These are phyloP conservation scores for Lagenidium sp. DNA, from an alignment of 352 stramenopile species.

Conservation along the genomic window DNA sequence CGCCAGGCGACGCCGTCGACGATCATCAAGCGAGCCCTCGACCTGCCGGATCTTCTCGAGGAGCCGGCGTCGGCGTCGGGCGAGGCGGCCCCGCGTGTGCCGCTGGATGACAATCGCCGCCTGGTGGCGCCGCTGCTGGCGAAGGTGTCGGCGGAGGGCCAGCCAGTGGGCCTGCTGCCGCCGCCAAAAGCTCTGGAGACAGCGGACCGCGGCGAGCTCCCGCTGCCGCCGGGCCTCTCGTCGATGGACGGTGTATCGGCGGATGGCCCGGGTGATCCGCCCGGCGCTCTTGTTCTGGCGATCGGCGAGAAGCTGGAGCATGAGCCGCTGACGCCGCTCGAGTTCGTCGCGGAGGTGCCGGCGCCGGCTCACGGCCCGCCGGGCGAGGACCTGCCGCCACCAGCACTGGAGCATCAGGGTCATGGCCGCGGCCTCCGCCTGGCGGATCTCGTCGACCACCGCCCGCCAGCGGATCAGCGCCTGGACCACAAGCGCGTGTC, in stretches of 20 bases:
- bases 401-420: conserved; percentile 38
- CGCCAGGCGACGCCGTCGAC: conserved; percentile 5
- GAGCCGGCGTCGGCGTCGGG: conserved; percentile 18
- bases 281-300: conserved; percentile 32
- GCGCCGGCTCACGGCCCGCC: conserved; percentile 13
- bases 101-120: conserved; percentile 41
- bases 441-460: conserved; percentile 11
- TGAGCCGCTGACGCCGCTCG: conserved; percentile 23
- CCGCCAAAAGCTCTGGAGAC: conserved; percentile 48
- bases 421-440: conserved; percentile 4
- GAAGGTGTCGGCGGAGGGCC: conserved; percentile 28
- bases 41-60: conserved; percentile 32
- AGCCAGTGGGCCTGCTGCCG: conserved; percentile 33
- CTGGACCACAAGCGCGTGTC: conserved; percentile 25
- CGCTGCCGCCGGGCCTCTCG: conserved; percentile 1
- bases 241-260: conserved; percentile 9
- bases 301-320: conserved; percentile 32
- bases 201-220: conserved; percentile 15
- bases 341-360: conserved; percentile 26
- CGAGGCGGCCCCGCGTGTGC: conserved; percentile 19
- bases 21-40: neutral
- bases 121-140: conserved; percentile 17
- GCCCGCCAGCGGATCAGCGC: conserved; percentile 37
- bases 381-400: conserved; percentile 39
- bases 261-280: conserved; percentile 34